Percentiles rank a stretch among this genome's conserved stretches.
phyloP scores from a whole-genome alignment of 2,329 filamentous ascomycete species.

The Cladosporium sp. region DNA sequence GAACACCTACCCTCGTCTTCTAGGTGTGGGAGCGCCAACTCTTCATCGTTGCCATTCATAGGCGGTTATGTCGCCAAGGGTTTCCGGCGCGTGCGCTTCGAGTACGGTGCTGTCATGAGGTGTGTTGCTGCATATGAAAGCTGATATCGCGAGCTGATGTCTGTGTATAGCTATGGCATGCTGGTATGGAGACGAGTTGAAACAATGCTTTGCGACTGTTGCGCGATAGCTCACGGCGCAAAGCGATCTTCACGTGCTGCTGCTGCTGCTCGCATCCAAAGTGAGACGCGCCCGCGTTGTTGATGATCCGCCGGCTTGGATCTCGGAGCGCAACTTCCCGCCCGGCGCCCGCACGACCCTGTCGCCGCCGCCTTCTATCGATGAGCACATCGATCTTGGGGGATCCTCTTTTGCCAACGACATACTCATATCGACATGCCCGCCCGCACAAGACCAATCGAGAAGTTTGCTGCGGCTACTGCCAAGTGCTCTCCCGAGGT shows the following conservation, averaged over 20 bases:
- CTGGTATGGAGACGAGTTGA: background rate
- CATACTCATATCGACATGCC: constrained; percentile 25
- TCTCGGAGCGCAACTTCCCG: background rate
- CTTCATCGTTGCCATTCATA: constrained; percentile 28
- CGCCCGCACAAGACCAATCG: constrained; percentile 57
- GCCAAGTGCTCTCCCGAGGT: constrained; percentile 65
- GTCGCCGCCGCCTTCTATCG: background rate
- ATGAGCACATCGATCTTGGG: constrained; percentile 1
- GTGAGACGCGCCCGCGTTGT: constrained; percentile 5
- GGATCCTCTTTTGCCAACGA: background rate
- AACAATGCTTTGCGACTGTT: background rate
- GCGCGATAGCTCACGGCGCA: background rate
- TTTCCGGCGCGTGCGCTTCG: constrained; percentile 33
- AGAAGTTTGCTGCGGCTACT: constrained; percentile 63
- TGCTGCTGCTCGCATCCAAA: background rate
- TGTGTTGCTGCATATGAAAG: constrained; percentile 13
- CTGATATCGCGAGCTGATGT: background rate
- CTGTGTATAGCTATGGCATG: constrained; percentile 1
- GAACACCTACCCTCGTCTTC: constrained; percentile 28
- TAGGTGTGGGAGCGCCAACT: constrained; percentile 37
- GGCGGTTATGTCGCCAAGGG: constrained; percentile 18
- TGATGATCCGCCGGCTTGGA: background rate
- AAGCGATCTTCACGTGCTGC: background rate
- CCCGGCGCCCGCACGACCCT: too few relatives aligned
- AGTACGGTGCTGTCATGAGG: constrained; percentile 33